These are phyloP conservation scores for Croton setiger DNA, from an alignment of 441 rosid genomes.

Conservation along the genomic window DNA sequence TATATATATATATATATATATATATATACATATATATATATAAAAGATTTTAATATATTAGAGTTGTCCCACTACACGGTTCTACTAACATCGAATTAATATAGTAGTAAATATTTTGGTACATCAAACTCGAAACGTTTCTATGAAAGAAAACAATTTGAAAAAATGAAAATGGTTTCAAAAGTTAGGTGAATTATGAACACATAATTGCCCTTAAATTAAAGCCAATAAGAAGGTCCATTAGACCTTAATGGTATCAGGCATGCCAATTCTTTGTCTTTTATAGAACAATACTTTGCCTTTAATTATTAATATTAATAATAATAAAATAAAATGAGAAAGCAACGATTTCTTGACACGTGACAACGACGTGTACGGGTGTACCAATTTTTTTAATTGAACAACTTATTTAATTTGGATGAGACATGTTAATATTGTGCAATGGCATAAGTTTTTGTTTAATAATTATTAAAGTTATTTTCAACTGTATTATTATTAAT, in stretches of 20 bases:
- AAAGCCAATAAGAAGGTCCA: constrained; percentile 18
- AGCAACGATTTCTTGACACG: constrained; percentile 15
- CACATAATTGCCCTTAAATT: neutral
- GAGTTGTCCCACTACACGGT: neutral
- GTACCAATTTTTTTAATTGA: neutral
- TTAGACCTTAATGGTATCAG: constrained; percentile 15
- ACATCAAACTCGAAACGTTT: constrained; percentile 23
- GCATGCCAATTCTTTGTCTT: constrained; percentile 6
- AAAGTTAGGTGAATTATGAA: constrained; percentile 20
- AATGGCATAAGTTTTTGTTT: constrained; percentile 16
- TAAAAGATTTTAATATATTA: too few species aligned
- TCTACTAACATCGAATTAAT: neutral
- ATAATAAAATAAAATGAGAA: too few species aligned
- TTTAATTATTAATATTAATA: neutral
- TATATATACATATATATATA: too few species aligned
- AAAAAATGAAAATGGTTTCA: neutral
- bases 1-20: too few species aligned
- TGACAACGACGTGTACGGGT: constrained; percentile 4
- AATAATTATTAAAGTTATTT: neutral
- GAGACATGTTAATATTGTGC: constrained; percentile 18
- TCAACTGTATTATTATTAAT: neutral
- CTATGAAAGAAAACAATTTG: neutral
- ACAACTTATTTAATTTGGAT: neutral
- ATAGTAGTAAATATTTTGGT: neutral
- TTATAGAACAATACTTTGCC: neutral